Conservation (phyloP, 116 monocot genomes). For the Dioscorea cayenensis region DNA sequence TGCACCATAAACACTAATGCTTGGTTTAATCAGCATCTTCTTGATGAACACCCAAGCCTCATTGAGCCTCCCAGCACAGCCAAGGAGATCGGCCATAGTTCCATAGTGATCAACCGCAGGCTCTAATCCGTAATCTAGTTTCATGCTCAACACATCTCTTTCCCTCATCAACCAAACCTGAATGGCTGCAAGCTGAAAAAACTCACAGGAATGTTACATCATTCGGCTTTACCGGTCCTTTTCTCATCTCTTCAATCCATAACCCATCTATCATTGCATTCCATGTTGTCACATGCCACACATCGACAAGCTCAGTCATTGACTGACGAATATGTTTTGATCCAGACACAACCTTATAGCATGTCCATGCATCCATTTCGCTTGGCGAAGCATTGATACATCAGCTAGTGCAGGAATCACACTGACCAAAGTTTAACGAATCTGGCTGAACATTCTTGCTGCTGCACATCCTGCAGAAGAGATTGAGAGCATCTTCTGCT, state of each 20-base stretch:
- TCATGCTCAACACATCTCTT: constrained; percentile 44
- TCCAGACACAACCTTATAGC: constrained; percentile 37
- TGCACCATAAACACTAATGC: constrained; percentile 70
- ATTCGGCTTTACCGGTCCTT: constrained; percentile 39
- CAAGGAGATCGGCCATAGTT: constrained; percentile 73
- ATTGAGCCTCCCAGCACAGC: constrained; percentile 58
- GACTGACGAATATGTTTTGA: constrained; percentile 40
- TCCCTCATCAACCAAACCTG: constrained; percentile 57
- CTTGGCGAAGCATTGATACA: constrained; percentile 45
- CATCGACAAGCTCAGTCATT: constrained; percentile 71
- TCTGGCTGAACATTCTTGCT: constrained; percentile 36
- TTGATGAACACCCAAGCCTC: constrained; percentile 79
- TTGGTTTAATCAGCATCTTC: constrained; percentile 56
- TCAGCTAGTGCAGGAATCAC: constrained; percentile 68
- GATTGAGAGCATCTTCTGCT: constrained; percentile 32
- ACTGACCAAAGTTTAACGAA: constrained; percentile 81
- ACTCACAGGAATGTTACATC: constrained; percentile 61
- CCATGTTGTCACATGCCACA: constrained; percentile 42
- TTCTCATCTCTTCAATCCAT: constrained; percentile 57
- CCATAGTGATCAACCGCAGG: constrained; percentile 54
- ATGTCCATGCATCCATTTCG: constrained; percentile 70
- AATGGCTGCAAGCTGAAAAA: constrained; percentile 64
- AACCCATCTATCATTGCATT: constrained; percentile 6
- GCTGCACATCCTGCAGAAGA: constrained; percentile 48
- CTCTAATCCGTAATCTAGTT: constrained; percentile 41